Conservation (phyloP, 2,329 filamentous ascomycete genomes). For the Hypoxylon sp. region DNA sequence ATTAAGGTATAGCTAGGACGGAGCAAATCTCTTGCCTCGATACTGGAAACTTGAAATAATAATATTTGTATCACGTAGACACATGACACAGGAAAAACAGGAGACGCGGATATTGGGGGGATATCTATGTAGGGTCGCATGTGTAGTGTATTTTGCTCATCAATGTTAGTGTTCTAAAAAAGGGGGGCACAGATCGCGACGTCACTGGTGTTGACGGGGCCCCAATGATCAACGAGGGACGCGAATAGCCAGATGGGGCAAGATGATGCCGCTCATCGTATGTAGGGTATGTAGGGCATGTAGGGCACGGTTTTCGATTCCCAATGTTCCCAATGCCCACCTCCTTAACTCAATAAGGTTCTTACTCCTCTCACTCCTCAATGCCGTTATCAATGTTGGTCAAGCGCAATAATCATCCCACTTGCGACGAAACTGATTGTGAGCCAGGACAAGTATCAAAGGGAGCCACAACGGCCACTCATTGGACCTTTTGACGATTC, state of each 20-base stretch:
- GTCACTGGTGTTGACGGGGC: conserved; percentile 37
- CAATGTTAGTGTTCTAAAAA: conserved; percentile 28
- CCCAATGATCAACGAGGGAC: conserved; percentile 37
- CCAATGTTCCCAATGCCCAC: conserved; percentile 8
- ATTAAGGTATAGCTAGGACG: conserved; percentile 15
- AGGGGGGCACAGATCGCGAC: conserved; percentile 32
- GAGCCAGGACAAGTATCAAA: conserved; percentile 35
- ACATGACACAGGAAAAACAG: conserved; percentile 19
- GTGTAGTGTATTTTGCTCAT: conserved; percentile 28
- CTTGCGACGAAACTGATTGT: conserved; percentile 32
- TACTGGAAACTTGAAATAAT: conserved; percentile 16
- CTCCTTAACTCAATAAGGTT: conserved; percentile 17
- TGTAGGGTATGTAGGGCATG: background rate
- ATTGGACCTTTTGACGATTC: conserved; percentile 32
- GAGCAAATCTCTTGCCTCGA: conserved; percentile 24
- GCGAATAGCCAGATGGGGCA: conserved; percentile 19
- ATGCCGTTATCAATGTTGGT: conserved; percentile 1
- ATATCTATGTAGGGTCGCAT: background rate
- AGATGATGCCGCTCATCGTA: conserved; percentile 9
- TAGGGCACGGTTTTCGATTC: conserved; percentile 14
- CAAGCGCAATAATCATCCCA: conserved; percentile 3
- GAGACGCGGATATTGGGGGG: conserved; percentile 17
- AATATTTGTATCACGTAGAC: conserved; percentile 33
- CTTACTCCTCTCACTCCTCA: conserved; percentile 18
- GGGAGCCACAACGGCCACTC: conserved; percentile 8